Conservation (phyloP, 2,329 filamentous ascomycete species). For the Fusarium goolgardi region DNA sequence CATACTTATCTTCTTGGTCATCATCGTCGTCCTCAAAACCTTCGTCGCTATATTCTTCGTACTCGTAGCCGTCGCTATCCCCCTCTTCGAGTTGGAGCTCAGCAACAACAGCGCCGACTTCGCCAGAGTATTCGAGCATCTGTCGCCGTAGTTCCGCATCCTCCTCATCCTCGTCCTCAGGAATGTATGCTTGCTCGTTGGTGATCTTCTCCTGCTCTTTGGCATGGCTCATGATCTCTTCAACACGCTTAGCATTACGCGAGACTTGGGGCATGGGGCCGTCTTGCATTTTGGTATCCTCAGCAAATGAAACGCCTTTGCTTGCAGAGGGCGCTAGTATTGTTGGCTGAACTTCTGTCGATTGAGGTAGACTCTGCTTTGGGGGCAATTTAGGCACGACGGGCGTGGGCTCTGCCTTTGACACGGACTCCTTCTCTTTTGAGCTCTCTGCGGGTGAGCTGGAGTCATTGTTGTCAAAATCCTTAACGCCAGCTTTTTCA, state of each 20-base stretch:
- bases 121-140: conserved; percentile 92
- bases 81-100: conserved; percentile 86
- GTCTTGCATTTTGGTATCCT: conserved; percentile 66
- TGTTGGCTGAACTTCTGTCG: conserved; percentile 10
- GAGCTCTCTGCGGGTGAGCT: conserved; percentile 7
- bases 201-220: conserved; percentile 64
- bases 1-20: conserved; percentile 70
- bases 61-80: conserved; percentile 61
- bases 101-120: conserved; percentile 91
- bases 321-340: conserved; percentile 47
- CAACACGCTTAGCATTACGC: conserved; percentile 60
- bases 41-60: conserved; percentile 67
- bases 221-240: conserved; percentile 67
- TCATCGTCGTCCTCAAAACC: conserved; percentile 63
- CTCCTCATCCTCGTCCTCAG: conserved; percentile 80
- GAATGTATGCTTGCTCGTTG: conserved; percentile 65
- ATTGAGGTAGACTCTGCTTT: background rate
- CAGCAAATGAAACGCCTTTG: conserved; percentile 73
- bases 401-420: background rate
- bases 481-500: conserved; percentile 77
- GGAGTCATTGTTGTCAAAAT: conserved; percentile 49
- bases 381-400: background rate
- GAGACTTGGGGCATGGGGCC: conserved; percentile 53
- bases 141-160: conserved; percentile 84
- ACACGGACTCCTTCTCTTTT: background rate